Base-by-base conservation (phyloP, 768 basidiomycete species). In the Tulasnella sp. region DNA sequence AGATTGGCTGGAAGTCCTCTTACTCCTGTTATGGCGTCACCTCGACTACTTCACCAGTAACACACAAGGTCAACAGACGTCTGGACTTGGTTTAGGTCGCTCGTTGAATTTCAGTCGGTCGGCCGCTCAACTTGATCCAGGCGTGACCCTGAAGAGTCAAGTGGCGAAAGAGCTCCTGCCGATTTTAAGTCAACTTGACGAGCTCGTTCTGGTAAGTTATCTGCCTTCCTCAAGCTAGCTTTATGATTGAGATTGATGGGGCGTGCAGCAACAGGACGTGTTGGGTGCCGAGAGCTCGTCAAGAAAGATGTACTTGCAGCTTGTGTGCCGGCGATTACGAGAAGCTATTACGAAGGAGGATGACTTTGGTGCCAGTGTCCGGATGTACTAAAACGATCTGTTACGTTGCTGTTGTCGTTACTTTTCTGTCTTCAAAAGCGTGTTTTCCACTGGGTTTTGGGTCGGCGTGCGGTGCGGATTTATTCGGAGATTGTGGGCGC, bases 11-110 rank as follows among this genome's bases (percentile, higher is more conserved):
- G 94, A 95, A 79, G 90, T 94, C 86, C 78, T 91, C 5, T 82
- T 95, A 9, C 82, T 95, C 19, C 83, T 95, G 22, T 81, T 93
- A 11, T 94, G 91, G 90, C 84, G 92, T 17, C 94, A 95, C 76
- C 77, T 92, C 35, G 83, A 86, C 16, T 87, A 88, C 77, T 95
- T 90, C 79, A 75, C 77, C 68, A 67, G 22, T 47, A 65, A 66
- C n/a, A 40, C 22, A 19, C 32, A 19, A 36, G 12, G 36, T 35
- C 66, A n/a, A 72, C 26, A 41, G 41, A 19, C 71, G 63, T 67
- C 67, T 64, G 70, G 41, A 64, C 70, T 16, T 67, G 39, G 32
- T 40, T 47, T 35, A 42, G 29, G 29, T 59, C 62, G 47, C 22
- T 34, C 34, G 9, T 40, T 62, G 32, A 62, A 29, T 8, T 36